Conservation (phyloP, 2,329 filamentous ascomycete species). For the Xylariaceae sp. region DNA sequence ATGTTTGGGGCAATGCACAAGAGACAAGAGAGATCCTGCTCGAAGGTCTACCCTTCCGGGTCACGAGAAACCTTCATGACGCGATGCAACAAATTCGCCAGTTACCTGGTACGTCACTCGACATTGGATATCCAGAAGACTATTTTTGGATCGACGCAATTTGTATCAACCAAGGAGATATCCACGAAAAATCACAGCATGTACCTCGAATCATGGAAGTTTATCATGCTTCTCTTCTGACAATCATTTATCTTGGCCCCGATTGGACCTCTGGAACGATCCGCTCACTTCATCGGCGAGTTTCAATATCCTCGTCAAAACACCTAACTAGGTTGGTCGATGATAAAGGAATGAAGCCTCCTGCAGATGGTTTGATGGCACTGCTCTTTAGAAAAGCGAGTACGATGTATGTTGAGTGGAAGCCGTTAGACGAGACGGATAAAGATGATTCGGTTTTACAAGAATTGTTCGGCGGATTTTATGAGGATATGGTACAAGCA, state of each 20-base stretch:
- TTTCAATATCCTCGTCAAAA: background rate
- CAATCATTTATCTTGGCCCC: background rate
- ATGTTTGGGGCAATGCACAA: slow-evolving; percentile 7
- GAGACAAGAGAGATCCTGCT: slow-evolving; percentile 6
- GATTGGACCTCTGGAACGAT: background rate
- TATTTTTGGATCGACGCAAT: slow-evolving; percentile 19
- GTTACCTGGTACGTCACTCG: background rate
- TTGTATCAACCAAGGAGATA: slow-evolving; percentile 18
- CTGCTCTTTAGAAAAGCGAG: slow-evolving; percentile 7
- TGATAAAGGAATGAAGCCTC: background rate
- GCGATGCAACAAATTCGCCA: slow-evolving; percentile 4
- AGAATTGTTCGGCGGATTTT: slow-evolving; percentile 1
- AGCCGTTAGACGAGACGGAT: background rate
- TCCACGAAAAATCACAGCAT: slow-evolving; percentile 12
- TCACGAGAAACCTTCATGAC: slow-evolving; percentile 8
- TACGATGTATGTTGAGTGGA: slow-evolving; percentile 6
- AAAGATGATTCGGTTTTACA: slow-evolving; percentile 2
- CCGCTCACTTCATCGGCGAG: background rate
- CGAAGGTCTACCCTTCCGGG: slow-evolving; percentile 4
- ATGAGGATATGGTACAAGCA: background rate
- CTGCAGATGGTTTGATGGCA: slow-evolving; percentile 1
- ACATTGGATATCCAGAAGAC: background rate
- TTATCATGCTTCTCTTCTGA: slow-evolving; percentile 6
- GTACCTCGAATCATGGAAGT: slow-evolving; percentile 18
- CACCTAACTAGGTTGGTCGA: background rate